Base-by-base conservation (phyloP, 306 rosid genomes). In the Fragaria iinumae region DNA sequence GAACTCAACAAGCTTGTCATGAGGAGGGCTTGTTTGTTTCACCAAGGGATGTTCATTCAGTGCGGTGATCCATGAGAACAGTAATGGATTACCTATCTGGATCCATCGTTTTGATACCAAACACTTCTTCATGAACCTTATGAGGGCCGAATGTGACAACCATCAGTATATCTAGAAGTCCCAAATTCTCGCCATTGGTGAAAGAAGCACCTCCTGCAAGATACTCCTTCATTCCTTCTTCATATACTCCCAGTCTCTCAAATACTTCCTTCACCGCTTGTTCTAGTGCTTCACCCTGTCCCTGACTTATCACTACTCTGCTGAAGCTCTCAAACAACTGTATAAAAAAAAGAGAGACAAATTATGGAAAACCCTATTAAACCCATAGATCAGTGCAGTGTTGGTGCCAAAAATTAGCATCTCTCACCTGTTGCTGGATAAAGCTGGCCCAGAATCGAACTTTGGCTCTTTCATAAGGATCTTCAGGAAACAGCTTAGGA, bases 391-490 rank as follows among this genome's bases (percentile, higher is more conserved):
- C 29, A 27, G 23, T 52, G 62, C 27, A 55, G 62, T 13, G 55
- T 0, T 49, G 55, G n/a, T 49, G 55, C 55, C 55, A 49, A 49
- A 49, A 49, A 49, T 14, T 2, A 55, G 27, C 62, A 55, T 48
- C 1, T 14, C 62, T 21, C 49, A 84, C 87, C 84, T 84, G 84
- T 50, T 80, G 67, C 39, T 80, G 82, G 55, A 84, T 17, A 44
- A 49, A 84, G 27, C 69, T 32, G 3, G 49, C 84, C 82, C 82
- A 80, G 78, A 84, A 80, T 14, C 84, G 77, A 56, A 77, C n/a
- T 62, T 80, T 53, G 10, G 84, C 80, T 74, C 75, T 66, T 45
- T 16, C 4, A 45, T 69, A 80, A 36, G 80, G 78, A 64, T 77
- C 75, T 52, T 77, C 52, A 13, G 84, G 87, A 6, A 84, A 49